Evolutionary conservation across 2,329 filamentous ascomycete genomes (phyloP).

Genomic region (Fusarium staphyleae): DNA sequence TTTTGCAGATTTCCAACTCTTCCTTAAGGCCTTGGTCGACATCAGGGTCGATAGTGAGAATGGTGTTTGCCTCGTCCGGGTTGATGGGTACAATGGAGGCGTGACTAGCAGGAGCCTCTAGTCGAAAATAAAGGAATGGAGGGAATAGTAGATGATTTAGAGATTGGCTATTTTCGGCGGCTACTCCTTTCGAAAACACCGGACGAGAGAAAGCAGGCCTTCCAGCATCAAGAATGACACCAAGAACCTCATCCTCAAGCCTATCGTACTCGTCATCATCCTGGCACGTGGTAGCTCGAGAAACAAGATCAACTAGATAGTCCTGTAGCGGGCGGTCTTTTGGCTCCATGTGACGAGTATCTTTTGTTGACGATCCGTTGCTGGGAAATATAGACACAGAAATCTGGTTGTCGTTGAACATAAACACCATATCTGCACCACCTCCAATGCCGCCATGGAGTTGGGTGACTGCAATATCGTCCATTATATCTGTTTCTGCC

Average conservation of each 20-base stretch:
- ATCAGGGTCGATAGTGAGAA: slow-evolving; percentile 1
- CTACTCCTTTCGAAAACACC: neutral
- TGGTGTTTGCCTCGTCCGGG: slow-evolving; percentile 20
- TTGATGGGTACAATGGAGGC: slow-evolving; percentile 21
- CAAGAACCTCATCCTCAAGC: slow-evolving; percentile 28
- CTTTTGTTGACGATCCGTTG: slow-evolving; percentile 9
- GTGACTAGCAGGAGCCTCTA: slow-evolving; percentile 10
- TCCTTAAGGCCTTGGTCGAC: slow-evolving; percentile 14
- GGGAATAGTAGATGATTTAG: slow-evolving; percentile 24
- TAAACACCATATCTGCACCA: slow-evolving; percentile 37
- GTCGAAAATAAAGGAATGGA: slow-evolving; percentile 17
- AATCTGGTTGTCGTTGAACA: slow-evolving; percentile 31
- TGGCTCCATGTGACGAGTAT: slow-evolving; percentile 2
- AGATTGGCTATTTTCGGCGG: neutral
- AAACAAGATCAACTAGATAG: slow-evolving; percentile 31
- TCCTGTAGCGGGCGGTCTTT: slow-evolving; percentile 22
- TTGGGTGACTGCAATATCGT: slow-evolving; percentile 18
- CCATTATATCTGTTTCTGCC: slow-evolving; percentile 2
- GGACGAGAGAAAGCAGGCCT: slow-evolving; percentile 21
- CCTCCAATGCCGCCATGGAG: slow-evolving; percentile 34
- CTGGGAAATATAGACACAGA: slow-evolving; percentile 32
- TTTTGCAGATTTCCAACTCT: slow-evolving; percentile 12
- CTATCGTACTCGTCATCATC: slow-evolving; percentile 29
- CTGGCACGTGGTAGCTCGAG: slow-evolving; percentile 12
- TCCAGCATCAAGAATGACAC: slow-evolving; percentile 26